Evolutionary conservation across 352 stramenopile genomes (phyloP), one percentile per base, ranked within the genome.

Genomic region (Phytophthora litchii): DNA sequence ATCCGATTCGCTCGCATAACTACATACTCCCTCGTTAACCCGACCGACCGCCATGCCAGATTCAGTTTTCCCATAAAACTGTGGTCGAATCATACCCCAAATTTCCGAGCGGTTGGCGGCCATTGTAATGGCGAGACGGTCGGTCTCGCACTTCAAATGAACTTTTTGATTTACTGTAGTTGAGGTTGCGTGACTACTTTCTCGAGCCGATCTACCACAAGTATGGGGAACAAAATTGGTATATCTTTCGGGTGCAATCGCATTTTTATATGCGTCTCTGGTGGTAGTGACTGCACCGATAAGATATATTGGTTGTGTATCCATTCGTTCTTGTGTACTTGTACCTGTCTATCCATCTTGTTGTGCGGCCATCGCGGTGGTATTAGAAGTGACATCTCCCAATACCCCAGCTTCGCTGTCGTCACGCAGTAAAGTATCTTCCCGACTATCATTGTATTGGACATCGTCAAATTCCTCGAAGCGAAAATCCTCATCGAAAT

Each of bases 201-300:
- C 8, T 37, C 21, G 14, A 10, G 34, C 41, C 13, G 35, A 50
- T 7, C 9, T n/a, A 32, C 54, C 34, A 43, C 54, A 61, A 3
- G 9, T 49, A n/a, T 50, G 43, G 1, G 52, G 41, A 1, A 40
- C 32, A 12, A 53, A 48, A 2, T 53, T 60, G 7, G 52, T 60
- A 23, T 53, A 60, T 1, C 11, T 19, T 4, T 53, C 11, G 5
- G 16, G 3, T 3, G 10, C 11, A 4, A 29, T 53, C 32, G 10
- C 32, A 53, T 19, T 32, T 53, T 6, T 34, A 17, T 11, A 21
- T 52, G 17, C 52, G 42, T 6, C 1, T 2, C 12, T 13, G 19
- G 0, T 32, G 31, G 17, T 60, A 60, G 6, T 60, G 42, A 34
- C 52, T 40, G 32, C 20, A 47, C 23, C 35, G 16, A 23, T 53